These are phyloP conservation scores for Apiospora malaysiana DNA, from an alignment of 2,329 filamentous ascomycete genomes.

Conservation along the genomic window DNA sequence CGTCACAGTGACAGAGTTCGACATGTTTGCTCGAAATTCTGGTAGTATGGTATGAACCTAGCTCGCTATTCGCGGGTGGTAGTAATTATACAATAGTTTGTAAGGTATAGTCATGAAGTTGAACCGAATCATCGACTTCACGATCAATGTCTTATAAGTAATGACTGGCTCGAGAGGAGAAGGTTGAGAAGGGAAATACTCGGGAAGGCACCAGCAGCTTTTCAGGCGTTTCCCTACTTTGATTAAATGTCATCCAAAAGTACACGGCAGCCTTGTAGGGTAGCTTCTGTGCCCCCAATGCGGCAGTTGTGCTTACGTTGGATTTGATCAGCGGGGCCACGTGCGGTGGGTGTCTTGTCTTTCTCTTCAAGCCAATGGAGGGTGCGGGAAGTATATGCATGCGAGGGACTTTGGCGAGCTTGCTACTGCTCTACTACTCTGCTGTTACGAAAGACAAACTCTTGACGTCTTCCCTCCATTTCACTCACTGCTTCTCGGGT, in stretches of 20 bases:
- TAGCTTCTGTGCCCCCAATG: not conserved
- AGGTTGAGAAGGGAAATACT: not conserved
- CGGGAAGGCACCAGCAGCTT: not conserved
- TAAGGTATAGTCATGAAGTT: not conserved
- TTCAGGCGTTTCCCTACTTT: not conserved
- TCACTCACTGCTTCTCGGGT: not conserved
- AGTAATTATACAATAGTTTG: not conserved
- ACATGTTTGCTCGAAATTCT: not conserved
- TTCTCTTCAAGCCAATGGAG: not conserved
- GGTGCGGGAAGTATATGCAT: not conserved
- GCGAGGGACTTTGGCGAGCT: conserved; percentile 1
- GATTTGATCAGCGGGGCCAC: conserved; percentile 12
- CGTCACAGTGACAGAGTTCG: conserved; percentile 5
- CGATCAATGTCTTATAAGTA: not conserved
- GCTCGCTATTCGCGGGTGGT: not conserved
- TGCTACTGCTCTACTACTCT: not conserved
- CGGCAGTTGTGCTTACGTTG: conserved; percentile 19
- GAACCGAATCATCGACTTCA: not conserved
- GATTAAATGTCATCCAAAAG: not conserved
- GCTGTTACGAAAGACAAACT: not conserved
- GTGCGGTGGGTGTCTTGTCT: conserved; percentile 13
- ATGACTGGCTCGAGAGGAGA: not conserved
- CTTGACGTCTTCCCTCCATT: not conserved
- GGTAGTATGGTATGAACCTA: not conserved
- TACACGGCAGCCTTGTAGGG: conserved; percentile 3